Conservation (phyloP, 495 filamentous ascomycete genomes). For the Lasiosphaeria miniovina region DNA sequence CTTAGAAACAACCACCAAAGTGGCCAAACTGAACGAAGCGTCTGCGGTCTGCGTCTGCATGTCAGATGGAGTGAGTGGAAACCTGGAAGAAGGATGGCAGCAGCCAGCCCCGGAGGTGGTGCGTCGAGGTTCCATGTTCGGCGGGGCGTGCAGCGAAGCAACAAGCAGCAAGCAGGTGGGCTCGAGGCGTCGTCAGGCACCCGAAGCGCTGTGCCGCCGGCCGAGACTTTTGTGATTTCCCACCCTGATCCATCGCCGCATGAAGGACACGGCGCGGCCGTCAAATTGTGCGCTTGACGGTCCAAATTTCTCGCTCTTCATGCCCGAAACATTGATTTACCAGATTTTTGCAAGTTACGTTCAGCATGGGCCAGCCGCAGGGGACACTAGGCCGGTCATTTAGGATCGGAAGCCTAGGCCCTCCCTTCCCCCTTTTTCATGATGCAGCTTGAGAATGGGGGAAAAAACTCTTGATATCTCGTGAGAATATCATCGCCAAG, state of each 20-base stretch:
- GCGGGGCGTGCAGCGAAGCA: neutral
- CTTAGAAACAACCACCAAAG: too few relatives aligned
- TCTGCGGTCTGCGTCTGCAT: too few relatives aligned
- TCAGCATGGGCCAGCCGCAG: too few relatives aligned
- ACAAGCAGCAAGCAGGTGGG: neutral
- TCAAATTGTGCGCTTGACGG: neutral
- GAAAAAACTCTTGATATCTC: neutral
- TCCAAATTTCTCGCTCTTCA: neutral
- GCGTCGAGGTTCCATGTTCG: neutral
- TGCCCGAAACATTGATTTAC: neutral
- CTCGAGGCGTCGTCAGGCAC: conserved; percentile 1
- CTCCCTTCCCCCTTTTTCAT: neutral
- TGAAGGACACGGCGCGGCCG: conserved; percentile 5
- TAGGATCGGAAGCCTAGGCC: neutral
- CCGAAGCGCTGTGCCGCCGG: conserved; percentile 1
- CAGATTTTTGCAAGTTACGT: neutral
- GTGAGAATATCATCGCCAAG: neutral
- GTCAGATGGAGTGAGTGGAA: too few relatives aligned
- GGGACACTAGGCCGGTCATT: too few relatives aligned
- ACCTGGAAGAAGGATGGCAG: too few relatives aligned
- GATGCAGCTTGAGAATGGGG: neutral
- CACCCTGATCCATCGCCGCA: neutral
- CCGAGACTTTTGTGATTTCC: neutral
- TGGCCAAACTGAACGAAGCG: too few relatives aligned
- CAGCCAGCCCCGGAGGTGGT: neutral